Conservation (phyloP, 2,329 filamentous ascomycete genomes). For the Penicillium sclerotigenum region DNA sequence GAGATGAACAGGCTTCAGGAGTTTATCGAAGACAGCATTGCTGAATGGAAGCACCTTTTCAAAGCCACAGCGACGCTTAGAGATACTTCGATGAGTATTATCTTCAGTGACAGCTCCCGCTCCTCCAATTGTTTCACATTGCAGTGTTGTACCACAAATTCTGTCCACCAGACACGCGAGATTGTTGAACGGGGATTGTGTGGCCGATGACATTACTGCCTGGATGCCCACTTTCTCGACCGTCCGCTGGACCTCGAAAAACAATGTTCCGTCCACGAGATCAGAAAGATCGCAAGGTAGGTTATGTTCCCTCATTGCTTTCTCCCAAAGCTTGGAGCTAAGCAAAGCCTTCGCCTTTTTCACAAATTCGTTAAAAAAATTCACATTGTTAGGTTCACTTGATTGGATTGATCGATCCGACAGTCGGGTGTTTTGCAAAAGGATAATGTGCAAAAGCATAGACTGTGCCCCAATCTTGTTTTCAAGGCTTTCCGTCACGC, state of each 20-base stretch:
- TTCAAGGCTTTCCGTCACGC: background rate
- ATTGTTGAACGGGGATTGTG: constrained; percentile 14
- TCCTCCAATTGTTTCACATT: background rate
- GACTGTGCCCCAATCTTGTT: constrained; percentile 5
- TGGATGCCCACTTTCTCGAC: background rate
- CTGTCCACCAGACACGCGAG: constrained; percentile 6
- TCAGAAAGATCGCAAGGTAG: constrained; percentile 51
- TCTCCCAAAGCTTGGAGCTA: constrained; percentile 36
- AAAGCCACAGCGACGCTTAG: background rate
- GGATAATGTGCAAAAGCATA: constrained; percentile 22
- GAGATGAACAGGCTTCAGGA: constrained; percentile 27
- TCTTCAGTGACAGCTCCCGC: background rate
- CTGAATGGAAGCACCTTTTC: constrained; percentile 23
- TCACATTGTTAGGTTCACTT: background rate
- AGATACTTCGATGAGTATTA: background rate
- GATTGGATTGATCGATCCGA: constrained; percentile 13
- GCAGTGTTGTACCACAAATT: constrained; percentile 1
- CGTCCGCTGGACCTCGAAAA: constrained; percentile 20
- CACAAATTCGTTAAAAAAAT: constrained; percentile 39
- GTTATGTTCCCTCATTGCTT: constrained; percentile 21
- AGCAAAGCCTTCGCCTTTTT: constrained; percentile 38
- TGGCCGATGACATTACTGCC: constrained; percentile 2
- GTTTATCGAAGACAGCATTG: constrained; percentile 27
- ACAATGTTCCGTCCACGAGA: constrained; percentile 55
- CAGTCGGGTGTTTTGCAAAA: constrained; percentile 22